A percentile compares a stretch with the other conserved stretches of the same genome.
These are phyloP conservation scores for Claviceps pusilla DNA, from an alignment of 2,329 filamentous ascomycete species.

Conservation along the genomic window DNA sequence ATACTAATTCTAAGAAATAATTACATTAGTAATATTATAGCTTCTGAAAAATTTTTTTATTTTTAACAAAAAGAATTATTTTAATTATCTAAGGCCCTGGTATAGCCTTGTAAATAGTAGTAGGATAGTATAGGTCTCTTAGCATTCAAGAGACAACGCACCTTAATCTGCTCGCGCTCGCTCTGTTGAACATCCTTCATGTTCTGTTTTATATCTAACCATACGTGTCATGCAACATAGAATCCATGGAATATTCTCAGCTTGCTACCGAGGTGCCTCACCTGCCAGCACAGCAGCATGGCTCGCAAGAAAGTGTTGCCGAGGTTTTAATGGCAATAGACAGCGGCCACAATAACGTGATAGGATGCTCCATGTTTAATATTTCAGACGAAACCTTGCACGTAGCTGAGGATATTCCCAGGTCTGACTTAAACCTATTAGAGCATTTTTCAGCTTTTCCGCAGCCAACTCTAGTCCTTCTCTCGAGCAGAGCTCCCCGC, in stretches of 20 bases:
- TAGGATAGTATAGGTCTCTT: too few species aligned
- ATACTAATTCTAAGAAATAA: too few species aligned
- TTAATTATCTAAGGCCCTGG: too few species aligned
- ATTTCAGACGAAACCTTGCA: slow-evolving; percentile 54
- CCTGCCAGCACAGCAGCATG: neutral
- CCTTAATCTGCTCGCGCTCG: too few species aligned
- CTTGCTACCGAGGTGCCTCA: neutral
- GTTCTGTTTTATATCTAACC: neutral
- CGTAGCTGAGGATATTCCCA: slow-evolving; percentile 61
- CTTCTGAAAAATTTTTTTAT: too few species aligned
- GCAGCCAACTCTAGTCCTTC: slow-evolving; percentile 40
- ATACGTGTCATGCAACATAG: neutral
- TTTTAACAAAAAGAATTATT: too few species aligned
- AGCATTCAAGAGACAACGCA: too few species aligned
- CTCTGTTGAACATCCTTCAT: neutral
- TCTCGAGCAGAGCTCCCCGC: slow-evolving; percentile 32
- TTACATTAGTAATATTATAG: too few species aligned
- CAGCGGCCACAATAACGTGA: slow-evolving; percentile 49
- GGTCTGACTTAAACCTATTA: slow-evolving; percentile 53
- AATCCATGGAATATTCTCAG: neutral
- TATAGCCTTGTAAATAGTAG: too few species aligned
- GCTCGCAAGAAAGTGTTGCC: neutral
- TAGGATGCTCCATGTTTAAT: slow-evolving; percentile 77
- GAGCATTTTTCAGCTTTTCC: slow-evolving; percentile 42
- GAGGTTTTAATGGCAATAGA: slow-evolving; percentile 73